Base-by-base conservation (phyloP, 1,139 yeast genomes). In the Magnusiomyces clavatus region DNA sequence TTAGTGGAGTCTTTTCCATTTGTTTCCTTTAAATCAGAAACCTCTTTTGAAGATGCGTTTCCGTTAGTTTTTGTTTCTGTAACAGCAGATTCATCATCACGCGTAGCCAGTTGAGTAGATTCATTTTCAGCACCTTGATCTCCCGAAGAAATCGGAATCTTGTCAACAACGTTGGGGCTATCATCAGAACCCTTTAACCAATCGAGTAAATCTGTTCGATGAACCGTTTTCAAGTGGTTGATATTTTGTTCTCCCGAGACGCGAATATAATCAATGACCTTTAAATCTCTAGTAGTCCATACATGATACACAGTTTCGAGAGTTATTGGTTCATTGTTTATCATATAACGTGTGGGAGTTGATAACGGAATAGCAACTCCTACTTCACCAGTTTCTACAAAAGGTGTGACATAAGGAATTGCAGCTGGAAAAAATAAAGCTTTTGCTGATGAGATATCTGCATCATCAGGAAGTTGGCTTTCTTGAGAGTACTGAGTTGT, bases 211-310 rank as follows among this genome's bases (percentile, higher is more conserved):
- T 90, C 96, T 3, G 90, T 83, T 68, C 95, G 83, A 59, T 88
- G 95, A 66, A 87, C 71, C 64, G 92, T 90, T 56, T 88, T 82
- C 66, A 94, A 79, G 59, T 87, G 87, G 3, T 80, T 74, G 42
- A 90, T 76, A 3, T 80, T 77, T 49, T 77, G 71, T 51, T 77
- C 78, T 58, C 81, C 82, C 60, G 96, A 86, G 50, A 78, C 82
- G 24, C 82, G 77, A 57, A 88, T 78, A 64, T 92, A 90, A 54
- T 89, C 96, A 12, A 96, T 83, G 50, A 89, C 85, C 43, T 84
- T 79, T 39, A 85, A 75, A 54, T 86, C 89, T 56, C 79, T 82
- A 58, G 81, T 80, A 36, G 83, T 58, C 94, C 96, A 92, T 59
- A 95, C 86, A 64, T 88, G 88, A 40, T 82, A 77, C 3, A 87